These are phyloP conservation scores for Astathelohania contejeani DNA, from an alignment of 371 early-diverging fungal species.

Conservation along the genomic window DNA sequence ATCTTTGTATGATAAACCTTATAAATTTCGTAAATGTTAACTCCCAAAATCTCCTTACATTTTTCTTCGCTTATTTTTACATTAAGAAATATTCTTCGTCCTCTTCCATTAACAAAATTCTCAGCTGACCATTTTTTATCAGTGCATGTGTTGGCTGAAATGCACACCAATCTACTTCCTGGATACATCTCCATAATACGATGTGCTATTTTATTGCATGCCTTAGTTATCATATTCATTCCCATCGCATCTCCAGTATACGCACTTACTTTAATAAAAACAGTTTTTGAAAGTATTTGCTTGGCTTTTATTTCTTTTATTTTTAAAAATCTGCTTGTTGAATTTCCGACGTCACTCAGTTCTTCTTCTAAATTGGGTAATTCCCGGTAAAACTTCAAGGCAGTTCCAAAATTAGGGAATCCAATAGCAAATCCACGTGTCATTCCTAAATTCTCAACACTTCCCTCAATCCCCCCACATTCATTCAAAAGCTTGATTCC, in stretches of 20 bases:
- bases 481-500: conserved; percentile 80
- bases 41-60: conserved; percentile 11
- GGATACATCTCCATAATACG: conserved; percentile 58
- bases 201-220: conserved; percentile 58
- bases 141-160: conserved; percentile 81
- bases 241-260: conserved; percentile 93
- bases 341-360: conserved; percentile 12
- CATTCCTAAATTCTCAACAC: conserved; percentile 66
- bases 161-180: conserved; percentile 61
- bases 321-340: conserved; percentile 17
- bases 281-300: conserved; percentile 11
- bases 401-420: conserved; percentile 58
- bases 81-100: conserved; percentile 47
- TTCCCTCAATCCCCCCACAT: conserved; percentile 64
- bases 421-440: conserved; percentile 76
- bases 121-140: conserved; percentile 88
- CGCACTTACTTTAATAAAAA: conserved; percentile 53
- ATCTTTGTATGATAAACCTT: conserved; percentile 26
- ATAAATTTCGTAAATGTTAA: conserved; percentile 10
- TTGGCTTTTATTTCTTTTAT: conserved; percentile 17
- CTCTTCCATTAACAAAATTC: conserved; percentile 88
- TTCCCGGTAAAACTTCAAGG: conserved; percentile 45
- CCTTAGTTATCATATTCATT: conserved; percentile 96
- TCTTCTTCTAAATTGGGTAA: background rate
- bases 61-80: conserved; percentile 10